Base-by-base conservation (phyloP, 192 early-diverging fungal species). In the Cladochytrium replicatum region DNA sequence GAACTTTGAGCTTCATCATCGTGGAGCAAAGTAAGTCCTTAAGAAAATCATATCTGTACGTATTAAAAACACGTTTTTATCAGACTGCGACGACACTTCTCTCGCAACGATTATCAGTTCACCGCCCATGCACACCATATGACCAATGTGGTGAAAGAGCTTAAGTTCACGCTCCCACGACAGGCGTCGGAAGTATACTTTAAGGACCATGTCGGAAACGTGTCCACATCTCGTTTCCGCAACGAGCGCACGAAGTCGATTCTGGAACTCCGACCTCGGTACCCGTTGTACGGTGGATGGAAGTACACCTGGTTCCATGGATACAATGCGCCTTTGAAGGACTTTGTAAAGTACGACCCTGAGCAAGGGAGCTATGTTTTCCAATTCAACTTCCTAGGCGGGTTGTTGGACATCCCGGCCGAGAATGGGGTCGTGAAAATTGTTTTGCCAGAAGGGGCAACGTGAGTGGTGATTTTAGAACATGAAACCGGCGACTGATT, bases 211-310 rank as follows among this genome's bases (percentile, higher is more conserved):
- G 87, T 97, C 52, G 96, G 96, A 24, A 99, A 99, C 62, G 88
- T 99, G 44, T 94, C 91, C 6, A 99, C 96, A 8, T 93, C 93
- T 9, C 43, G 72, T 23, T 54, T 83, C 43, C 56, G 64, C 32
- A 39, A 72, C 26, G 78, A 75, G 11, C 42, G 46, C 0, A 47
- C 61, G 11, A 49, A 59, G 19, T 66, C 81, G 13, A 54, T 85
- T 9, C 64, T 99, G 57, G 75, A 83, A 31, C 65, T 97, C n/a
- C 65, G 61, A 28, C 93, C 96, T 27, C 81, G 96, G 26, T 99
- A 87, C 66, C 96, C 93, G 29, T 32, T 99, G 1, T 86, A 84
- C 63, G 96, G 96, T 43, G 89, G 89, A n/a, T 97, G 94, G 93
- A 86, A 84, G 55, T 97, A 93, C 56, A 88, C 85, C 11, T 99